Percentiles rank a stretch among this genome's conserved stretches.
These are phyloP conservation scores for Trapa incisa DNA, from an alignment of 345 rosid genomes.

Conservation along the genomic window DNA sequence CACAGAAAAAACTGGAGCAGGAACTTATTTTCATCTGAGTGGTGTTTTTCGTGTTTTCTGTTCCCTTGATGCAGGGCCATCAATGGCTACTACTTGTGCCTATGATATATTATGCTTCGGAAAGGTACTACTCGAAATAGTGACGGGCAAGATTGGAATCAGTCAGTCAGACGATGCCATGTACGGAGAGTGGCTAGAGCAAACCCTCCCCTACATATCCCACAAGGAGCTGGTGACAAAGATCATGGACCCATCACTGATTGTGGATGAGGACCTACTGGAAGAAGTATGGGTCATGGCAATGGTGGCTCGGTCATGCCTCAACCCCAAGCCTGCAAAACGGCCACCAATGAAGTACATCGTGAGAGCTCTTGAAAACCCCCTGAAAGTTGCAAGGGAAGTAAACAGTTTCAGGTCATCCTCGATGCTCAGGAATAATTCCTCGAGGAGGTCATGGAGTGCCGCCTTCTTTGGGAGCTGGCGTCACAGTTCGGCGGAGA, in stretches of 20 bases:
- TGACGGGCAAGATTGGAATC: slow-evolving; percentile 84
- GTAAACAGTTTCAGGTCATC: slow-evolving; percentile 52
- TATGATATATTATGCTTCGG: slow-evolving; percentile 90
- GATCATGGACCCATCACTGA: slow-evolving; percentile 70
- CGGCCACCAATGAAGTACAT: slow-evolving; percentile 79
- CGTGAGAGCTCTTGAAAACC: slow-evolving; percentile 83
- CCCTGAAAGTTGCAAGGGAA: slow-evolving; percentile 72
- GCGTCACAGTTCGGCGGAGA: slow-evolving; percentile 62
- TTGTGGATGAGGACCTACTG: slow-evolving; percentile 74
- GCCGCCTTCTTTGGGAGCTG: slow-evolving; percentile 69
- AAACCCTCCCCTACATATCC: slow-evolving; percentile 41
- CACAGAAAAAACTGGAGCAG: background rate
- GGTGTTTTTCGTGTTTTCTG: slow-evolving; percentile 5
- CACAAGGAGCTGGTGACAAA: slow-evolving; percentile 65
- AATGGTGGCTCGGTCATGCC: slow-evolving; percentile 81
- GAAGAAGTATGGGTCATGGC: slow-evolving; percentile 99
- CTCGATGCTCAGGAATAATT: slow-evolving; percentile 53
- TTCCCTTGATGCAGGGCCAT: slow-evolving; percentile 32
- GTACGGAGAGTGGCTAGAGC: slow-evolving; percentile 43
- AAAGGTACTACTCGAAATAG: slow-evolving; percentile 63
- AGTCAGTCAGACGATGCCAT: slow-evolving; percentile 48
- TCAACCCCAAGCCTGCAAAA: slow-evolving; percentile 67
- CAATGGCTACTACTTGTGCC: slow-evolving; percentile 33
- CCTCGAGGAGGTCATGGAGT: slow-evolving; percentile 70
- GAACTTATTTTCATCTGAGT: background rate